Evolutionary conservation across 768 basidiomycete genomes (phyloP).

Genomic region (Trametopsis cervina): DNA sequence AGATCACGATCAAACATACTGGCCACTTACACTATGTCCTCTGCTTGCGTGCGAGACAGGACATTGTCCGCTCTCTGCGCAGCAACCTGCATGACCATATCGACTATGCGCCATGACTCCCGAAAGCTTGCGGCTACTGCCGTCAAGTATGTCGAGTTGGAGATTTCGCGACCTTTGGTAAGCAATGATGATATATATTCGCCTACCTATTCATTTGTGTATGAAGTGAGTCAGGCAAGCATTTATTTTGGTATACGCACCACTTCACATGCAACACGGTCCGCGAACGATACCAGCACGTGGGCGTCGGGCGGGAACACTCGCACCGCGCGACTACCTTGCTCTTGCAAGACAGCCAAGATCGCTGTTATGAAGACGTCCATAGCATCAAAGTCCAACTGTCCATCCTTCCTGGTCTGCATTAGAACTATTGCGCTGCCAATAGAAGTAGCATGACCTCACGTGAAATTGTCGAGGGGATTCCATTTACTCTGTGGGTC

Average conservation of each 20-base stretch:
- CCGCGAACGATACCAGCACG: conserved; percentile 77
- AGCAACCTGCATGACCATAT: conserved; percentile 58
- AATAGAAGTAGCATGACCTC: conserved; percentile 18
- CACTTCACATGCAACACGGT: conserved; percentile 80
- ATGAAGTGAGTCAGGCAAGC: conserved; percentile 5
- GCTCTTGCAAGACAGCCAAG: conserved; percentile 54
- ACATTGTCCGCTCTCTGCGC: conserved; percentile 30
- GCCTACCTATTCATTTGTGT: conserved; percentile 55
- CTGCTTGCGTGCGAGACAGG: conserved; percentile 48
- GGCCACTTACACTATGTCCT: conserved; percentile 73
- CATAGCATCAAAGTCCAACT: conserved; percentile 89
- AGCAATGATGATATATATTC: conserved; percentile 83
- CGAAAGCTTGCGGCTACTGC: conserved; percentile 87
- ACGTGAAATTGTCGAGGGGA: conserved; percentile 78
- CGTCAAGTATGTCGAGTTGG: conserved; percentile 65
- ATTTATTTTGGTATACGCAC: conserved; percentile 31
- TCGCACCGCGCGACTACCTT: conserved; percentile 75
- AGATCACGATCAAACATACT: not conserved
- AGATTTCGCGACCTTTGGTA: conserved; percentile 68
- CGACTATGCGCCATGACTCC: conserved; percentile 83
- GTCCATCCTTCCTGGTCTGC: conserved; percentile 35
- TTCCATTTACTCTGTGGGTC: conserved; percentile 68
- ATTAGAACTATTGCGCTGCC: not conserved
- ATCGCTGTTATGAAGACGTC: conserved; percentile 78
- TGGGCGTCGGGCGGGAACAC: conserved; percentile 80